A percentile compares a stretch with the other conserved stretches of the same genome.
phyloP scores from a whole-genome alignment of 2,329 filamentous ascomycete genomes.

The Colletotrichum lupini region DNA sequence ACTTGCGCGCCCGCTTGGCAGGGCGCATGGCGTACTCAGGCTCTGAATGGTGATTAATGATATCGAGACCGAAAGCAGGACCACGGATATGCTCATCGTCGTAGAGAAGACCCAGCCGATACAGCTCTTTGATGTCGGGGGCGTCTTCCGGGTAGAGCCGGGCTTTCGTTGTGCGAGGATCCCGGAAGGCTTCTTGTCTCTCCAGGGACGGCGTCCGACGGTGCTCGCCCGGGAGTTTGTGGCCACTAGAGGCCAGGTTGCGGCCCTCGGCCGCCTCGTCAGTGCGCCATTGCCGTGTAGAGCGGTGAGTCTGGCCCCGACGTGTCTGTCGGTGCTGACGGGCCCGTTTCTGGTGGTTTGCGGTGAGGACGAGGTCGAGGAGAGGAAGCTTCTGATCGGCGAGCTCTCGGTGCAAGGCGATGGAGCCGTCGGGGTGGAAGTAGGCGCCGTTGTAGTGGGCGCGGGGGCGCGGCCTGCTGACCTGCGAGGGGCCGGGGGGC shows the following conservation, averaged over 20 bases:
- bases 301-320: background rate
- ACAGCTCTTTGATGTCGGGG: slow-evolving; percentile 53
- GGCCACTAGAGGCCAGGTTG: slow-evolving; percentile 47
- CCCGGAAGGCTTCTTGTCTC: slow-evolving; percentile 59
- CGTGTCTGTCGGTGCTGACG: background rate
- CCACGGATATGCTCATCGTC: slow-evolving; percentile 51
- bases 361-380: slow-evolving; percentile 20
- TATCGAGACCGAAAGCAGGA: slow-evolving; percentile 51
- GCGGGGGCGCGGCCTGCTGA: background rate
- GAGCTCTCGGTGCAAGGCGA: slow-evolving; percentile 1
- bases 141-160: slow-evolving; percentile 44
- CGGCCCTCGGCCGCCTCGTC: slow-evolving; percentile 43
- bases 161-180: slow-evolving; percentile 49
- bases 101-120: slow-evolving; percentile 57
- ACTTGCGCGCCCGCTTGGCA: slow-evolving; percentile 46
- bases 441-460: slow-evolving; percentile 21
- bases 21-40: slow-evolving; percentile 52
- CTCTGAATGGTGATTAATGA: slow-evolving; percentile 49
- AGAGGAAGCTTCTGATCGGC: slow-evolving; percentile 22
- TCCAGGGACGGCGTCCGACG: slow-evolving; percentile 51
- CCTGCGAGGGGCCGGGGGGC: slow-evolving; percentile 14
- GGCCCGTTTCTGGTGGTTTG: slow-evolving; percentile 2
- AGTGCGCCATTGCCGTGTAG: slow-evolving; percentile 3
- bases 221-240: slow-evolving; percentile 51
- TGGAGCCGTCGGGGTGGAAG: slow-evolving; percentile 12